Evolutionary conservation across 352 stramenopile genomes (phyloP), one percentile per base, ranked within the genome.

Genomic region (Pythium insidiosum): DNA sequence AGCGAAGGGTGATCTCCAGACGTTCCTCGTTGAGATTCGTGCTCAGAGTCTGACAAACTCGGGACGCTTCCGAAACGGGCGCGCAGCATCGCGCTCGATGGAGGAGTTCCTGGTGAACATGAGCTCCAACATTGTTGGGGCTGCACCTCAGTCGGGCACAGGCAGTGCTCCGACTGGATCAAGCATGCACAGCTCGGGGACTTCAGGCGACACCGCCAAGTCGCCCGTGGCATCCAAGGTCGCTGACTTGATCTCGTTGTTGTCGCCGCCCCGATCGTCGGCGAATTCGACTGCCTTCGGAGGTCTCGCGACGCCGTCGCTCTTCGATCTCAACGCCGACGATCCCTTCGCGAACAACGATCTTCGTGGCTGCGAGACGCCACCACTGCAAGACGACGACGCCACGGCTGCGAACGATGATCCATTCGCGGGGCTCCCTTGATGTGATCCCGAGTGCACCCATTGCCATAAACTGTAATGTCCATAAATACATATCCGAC

Each of bases 301-400:
- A 30, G 52, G 43, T 25, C 18, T 58, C 4, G 43, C 50, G 4
- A 53, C 41, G 9, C 50, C 43, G 18, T 53, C 50, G 36, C 43
- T 38, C 21, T n/a, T n/a, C n/a, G n/a, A n/a, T n/a, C n/a, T n/a
- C n/a, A n/a, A n/a, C n/a, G n/a, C n/a, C n/a, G n/a, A n/a, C n/a
- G n/a, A n/a, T n/a, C 66, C 71, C 16, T 87, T 87, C 38, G 71
- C 71, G 5, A 68, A 53, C 26, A 87, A 87, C 46, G 67, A 87
- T 48, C 75, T 84, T 24, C 50, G 67, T 42, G 71, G 68, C 18
- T 58, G 76, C 22, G 69, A 79, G 58, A 43, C 53, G 20, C 73
- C 71, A 45, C 45, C 58, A 6, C 52, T 47, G 1, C 38, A 58
- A 33, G 42, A 58, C 61, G 46, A 58, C n/a, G 10, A 23, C 33